These are phyloP conservation scores for Hypericum androsaemum DNA, from an alignment of 345 rosid species.

Conservation along the genomic window DNA sequence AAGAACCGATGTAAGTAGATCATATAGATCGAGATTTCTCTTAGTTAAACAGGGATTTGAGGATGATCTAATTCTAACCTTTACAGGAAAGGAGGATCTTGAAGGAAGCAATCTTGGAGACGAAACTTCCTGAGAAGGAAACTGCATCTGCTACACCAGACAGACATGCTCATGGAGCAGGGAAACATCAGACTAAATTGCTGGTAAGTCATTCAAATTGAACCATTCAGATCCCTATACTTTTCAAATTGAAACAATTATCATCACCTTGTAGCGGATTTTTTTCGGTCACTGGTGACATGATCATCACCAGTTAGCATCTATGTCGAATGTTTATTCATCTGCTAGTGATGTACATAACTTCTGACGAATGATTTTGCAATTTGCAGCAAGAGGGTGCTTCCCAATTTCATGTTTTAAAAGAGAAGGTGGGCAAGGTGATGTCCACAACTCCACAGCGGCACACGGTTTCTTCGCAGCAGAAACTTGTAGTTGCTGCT, in stretches of 20 bases:
- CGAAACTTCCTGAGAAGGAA: too few species aligned
- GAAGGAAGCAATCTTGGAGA: constrained; percentile 70
- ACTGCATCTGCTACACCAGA: constrained; percentile 16
- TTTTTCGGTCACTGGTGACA: constrained; percentile 3
- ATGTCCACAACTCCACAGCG: constrained; percentile 18
- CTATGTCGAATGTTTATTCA: too few species aligned
- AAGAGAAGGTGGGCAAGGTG: constrained; percentile 18
- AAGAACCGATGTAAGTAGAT: constrained; percentile 70
- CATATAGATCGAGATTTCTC: not conserved
- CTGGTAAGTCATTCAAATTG: constrained; percentile 32
- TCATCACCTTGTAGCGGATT: constrained; percentile 33
- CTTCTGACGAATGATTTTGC: not conserved
- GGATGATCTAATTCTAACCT: constrained; percentile 1
- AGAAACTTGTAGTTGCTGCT: constrained; percentile 17
- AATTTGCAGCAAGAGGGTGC: constrained; percentile 17
- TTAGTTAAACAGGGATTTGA: constrained; percentile 5
- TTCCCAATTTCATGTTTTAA: constrained; percentile 12
- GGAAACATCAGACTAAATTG: constrained; percentile 18
- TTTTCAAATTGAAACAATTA: too few species aligned
- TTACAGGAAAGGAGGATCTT: constrained; percentile 59
- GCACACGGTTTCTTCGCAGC: constrained; percentile 17
- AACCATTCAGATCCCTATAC: too few species aligned
- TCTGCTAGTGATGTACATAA: not conserved
- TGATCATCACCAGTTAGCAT: too few species aligned
- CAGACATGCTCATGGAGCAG: constrained; percentile 25